Evolutionary conservation across 768 basidiomycete species (phyloP).

Genomic region (Paxillus ammoniavirescens): DNA sequence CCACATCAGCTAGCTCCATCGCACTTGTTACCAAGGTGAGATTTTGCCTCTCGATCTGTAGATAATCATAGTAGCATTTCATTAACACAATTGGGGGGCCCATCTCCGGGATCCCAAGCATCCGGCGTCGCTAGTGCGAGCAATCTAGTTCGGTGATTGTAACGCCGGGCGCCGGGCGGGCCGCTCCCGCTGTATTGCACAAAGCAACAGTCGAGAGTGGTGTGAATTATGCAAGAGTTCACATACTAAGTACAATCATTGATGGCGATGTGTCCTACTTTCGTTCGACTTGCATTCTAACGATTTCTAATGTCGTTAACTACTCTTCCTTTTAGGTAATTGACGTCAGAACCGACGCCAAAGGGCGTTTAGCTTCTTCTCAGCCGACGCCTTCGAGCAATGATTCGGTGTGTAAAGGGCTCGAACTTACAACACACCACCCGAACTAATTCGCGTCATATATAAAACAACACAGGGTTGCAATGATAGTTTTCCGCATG

Average conservation of each 20-base stretch:
- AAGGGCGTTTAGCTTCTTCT: conserved; percentile 17
- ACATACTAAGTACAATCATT: neutral
- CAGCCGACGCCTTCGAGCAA: conserved; percentile 3
- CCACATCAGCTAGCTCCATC: conserved; percentile 27
- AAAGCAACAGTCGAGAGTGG: neutral
- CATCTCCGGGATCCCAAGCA: conserved; percentile 12
- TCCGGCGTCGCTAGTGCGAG: conserved; percentile 14
- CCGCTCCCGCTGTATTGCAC: neutral
- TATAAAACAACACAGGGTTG: conserved; percentile 21
- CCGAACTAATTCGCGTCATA: conserved; percentile 11
- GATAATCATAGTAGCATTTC: conserved; percentile 13
- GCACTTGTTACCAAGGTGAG: conserved; percentile 23
- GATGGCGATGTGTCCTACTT: neutral
- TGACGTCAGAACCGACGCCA: conserved; percentile 11
- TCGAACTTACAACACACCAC: conserved; percentile 4
- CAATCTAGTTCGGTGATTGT: conserved; percentile 21
- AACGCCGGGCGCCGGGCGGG: conserved; percentile 16
- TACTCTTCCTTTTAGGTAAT: conserved; percentile 27
- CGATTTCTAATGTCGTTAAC: conserved; percentile 6
- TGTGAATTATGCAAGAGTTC: neutral
- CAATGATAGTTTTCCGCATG: neutral
- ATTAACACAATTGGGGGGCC: neutral
- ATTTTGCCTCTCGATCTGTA: conserved; percentile 1
- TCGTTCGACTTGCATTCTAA: conserved; percentile 11
- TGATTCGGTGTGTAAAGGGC: conserved; percentile 21